These are phyloP conservation scores for Spencermartinsiella europaea DNA, from an alignment of 805 yeast species.

Conservation along the genomic window DNA sequence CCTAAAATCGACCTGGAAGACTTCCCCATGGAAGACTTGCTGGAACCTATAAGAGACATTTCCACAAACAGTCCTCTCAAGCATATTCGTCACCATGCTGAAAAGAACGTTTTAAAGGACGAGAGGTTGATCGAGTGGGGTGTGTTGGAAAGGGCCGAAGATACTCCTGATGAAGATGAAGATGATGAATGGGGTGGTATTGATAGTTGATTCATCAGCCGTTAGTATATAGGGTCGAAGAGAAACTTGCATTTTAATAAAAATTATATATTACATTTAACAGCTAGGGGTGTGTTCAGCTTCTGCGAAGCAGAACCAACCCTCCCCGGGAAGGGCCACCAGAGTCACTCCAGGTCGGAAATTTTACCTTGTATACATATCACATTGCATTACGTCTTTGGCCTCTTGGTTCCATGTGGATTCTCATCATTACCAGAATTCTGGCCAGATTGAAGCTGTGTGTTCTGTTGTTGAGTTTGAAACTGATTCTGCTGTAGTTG, in stretches of 20 bases:
- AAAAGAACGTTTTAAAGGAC: conserved; percentile 63
- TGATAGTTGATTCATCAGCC: conserved; percentile 17
- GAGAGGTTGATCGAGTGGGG: conserved; percentile 63
- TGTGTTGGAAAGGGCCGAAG: conserved; percentile 20
- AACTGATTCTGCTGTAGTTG: too few species aligned
- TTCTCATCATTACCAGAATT: too few species aligned
- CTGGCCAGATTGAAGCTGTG: too few species aligned
- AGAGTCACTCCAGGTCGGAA: too few species aligned
- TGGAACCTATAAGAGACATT: conserved; percentile 58
- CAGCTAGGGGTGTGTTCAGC: too few species aligned
- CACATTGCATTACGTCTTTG: background rate
- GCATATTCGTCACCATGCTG: conserved; percentile 59
- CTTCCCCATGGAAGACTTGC: conserved; percentile 50
- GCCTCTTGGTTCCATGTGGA: background rate
- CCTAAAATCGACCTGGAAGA: conserved; percentile 33
- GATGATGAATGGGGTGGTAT: conserved; percentile 35
- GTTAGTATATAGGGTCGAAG: background rate
- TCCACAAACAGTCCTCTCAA: conserved; percentile 47
- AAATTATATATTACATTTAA: too few species aligned
- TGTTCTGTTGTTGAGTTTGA: too few species aligned
- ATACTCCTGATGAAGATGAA: conserved; percentile 26
- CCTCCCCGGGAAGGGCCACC: too few species aligned
- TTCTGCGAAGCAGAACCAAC: too few species aligned
- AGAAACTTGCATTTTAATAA: background rate
- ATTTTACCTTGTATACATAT: too few species aligned